A percentile compares a stretch with the other conserved stretches of the same genome.
Evolutionary conservation across 1,284 basidiomycete genomes (phyloP).

Genomic region (Paramarasmius palmivorus): DNA sequence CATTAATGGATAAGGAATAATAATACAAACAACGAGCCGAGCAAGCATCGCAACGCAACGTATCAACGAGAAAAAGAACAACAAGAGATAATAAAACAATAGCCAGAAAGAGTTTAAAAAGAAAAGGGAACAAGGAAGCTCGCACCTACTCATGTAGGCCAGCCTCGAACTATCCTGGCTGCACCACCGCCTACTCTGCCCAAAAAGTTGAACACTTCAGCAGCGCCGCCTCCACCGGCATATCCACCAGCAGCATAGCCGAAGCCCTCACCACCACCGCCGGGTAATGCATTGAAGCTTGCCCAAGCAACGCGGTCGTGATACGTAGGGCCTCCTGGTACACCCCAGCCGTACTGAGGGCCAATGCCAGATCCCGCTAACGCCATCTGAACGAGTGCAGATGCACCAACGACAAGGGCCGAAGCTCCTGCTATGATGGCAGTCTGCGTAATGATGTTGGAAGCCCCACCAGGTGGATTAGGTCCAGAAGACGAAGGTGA

Average conservation of each 20-base stretch:
- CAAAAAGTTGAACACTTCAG: neutral
- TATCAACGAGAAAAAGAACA: neutral
- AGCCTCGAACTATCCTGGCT: neutral
- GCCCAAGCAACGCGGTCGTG: constrained; percentile 4
- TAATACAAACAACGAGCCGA: neutral
- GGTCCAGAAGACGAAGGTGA: neutral
- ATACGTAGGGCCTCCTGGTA: neutral
- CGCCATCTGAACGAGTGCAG: neutral
- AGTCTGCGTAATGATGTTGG: neutral
- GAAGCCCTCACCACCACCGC: neutral
- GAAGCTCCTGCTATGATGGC: neutral
- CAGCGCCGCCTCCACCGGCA: neutral
- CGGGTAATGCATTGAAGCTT: constrained; percentile 2
- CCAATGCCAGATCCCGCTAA: neutral
- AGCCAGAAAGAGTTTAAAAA: neutral
- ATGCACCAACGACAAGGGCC: constrained; percentile 1
- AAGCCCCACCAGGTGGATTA: neutral
- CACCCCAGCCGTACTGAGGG: neutral
- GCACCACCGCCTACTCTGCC: neutral
- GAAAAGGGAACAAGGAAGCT: neutral
- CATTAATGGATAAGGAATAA: neutral
- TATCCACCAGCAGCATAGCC: neutral
- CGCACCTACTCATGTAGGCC: neutral
- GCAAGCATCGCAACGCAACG: neutral
- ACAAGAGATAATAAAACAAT: neutral